phyloP scores from a whole-genome alignment of 768 basidiomycete genomes.

The Xerocomus spinulosus region DNA sequence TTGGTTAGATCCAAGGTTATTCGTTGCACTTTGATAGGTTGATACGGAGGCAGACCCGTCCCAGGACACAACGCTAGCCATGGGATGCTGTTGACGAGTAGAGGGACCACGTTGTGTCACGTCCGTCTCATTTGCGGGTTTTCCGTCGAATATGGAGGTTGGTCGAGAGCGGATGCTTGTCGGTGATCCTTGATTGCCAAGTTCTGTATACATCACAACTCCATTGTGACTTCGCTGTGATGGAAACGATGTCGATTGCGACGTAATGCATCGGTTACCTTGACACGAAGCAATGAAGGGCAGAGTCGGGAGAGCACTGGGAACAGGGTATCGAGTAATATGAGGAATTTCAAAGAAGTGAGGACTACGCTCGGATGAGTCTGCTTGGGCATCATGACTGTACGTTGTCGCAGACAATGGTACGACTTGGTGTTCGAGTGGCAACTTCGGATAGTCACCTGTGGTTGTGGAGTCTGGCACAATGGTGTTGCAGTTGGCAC shows the following conservation, averaged over 20 bases:
- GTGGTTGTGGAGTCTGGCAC: constrained; percentile 13
- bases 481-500: constrained; percentile 2
- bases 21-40: constrained; percentile 1
- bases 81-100: constrained; percentile 1
- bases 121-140: constrained; percentile 2
- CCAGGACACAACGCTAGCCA: background rate
- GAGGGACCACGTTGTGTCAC: background rate
- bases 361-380: constrained; percentile 10
- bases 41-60: constrained; percentile 1
- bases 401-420: constrained; percentile 11
- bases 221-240: constrained; percentile 11
- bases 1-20: constrained; percentile 2
- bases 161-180: constrained; percentile 10
- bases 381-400: constrained; percentile 8
- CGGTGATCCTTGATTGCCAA: constrained; percentile 9
- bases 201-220: constrained; percentile 4
- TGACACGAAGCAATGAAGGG: constrained; percentile 1
- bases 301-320: constrained; percentile 16
- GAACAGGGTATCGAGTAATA: constrained; percentile 25
- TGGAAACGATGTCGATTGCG: constrained; percentile 5
- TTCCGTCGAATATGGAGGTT: constrained; percentile 6
- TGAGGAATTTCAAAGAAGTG: constrained; percentile 29
- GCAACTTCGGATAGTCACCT: constrained; percentile 12
- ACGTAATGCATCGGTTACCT: constrained; percentile 5
- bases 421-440: constrained; percentile 11